Conservation (phyloP, 805 yeast species). For the Metschnikowia cubensis region DNA sequence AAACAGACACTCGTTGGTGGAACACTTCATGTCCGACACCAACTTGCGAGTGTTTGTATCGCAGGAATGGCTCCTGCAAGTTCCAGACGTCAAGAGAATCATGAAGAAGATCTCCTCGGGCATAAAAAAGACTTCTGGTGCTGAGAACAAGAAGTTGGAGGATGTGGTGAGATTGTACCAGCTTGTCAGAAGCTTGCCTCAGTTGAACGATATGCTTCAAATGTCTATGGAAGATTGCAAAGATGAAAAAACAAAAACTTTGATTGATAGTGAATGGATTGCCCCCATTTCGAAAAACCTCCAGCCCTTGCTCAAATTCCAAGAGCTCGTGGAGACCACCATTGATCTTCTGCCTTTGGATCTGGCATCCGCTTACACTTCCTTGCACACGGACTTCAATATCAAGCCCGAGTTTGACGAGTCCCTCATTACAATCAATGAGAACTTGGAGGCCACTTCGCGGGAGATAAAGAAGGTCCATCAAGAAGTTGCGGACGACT, state of each 20-base stretch:
- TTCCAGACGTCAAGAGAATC: conserved; percentile 81
- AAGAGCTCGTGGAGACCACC: conserved; percentile 88
- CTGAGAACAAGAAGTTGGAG: conserved; percentile 62
- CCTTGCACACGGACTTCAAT: conserved; percentile 62
- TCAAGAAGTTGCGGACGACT: conserved; percentile 62
- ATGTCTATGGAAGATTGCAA: conserved; percentile 36
- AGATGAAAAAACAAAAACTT: conserved; percentile 22
- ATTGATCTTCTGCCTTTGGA: conserved; percentile 82
- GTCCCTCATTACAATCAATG: conserved; percentile 56
- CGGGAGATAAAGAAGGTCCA: conserved; percentile 58
- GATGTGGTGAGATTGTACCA: conserved; percentile 90
- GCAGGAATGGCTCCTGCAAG: conserved; percentile 60
- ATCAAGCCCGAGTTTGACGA: conserved; percentile 91
- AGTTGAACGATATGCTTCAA: conserved; percentile 51
- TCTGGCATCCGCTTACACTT: conserved; percentile 33
- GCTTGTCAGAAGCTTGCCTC: conserved; percentile 67
- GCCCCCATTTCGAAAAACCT: conserved; percentile 49
- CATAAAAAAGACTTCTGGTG: conserved; percentile 26
- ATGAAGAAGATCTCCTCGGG: conserved; percentile 55
- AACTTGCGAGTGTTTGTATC: conserved; percentile 62
- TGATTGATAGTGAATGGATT: conserved; percentile 54
- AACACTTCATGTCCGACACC: conserved; percentile 64
- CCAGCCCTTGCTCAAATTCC: conserved; percentile 57
- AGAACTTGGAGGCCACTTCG: conserved; percentile 51
- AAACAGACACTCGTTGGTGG: conserved; percentile 73